Conservation (phyloP, 257 asterid genomes). For the Cynanchum wilfordii region DNA sequence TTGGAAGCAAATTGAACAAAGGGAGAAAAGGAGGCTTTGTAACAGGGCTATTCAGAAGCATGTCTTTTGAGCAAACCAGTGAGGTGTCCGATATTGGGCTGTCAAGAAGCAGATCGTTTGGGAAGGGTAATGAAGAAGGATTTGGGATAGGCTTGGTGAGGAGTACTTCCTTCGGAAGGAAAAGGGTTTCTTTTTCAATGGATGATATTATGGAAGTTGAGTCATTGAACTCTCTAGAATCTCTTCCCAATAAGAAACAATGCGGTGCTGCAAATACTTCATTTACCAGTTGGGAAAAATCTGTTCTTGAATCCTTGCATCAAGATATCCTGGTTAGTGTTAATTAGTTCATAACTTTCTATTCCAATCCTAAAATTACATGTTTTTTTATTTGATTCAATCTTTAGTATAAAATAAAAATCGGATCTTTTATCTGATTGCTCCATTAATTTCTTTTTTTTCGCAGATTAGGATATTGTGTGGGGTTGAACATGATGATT, state of each 20-base stretch:
- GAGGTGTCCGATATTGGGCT: conserved; percentile 40
- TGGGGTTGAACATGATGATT: conserved; percentile 83
- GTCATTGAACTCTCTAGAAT: neutral
- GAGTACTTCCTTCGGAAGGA: conserved; percentile 61
- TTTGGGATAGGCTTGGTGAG: conserved; percentile 22
- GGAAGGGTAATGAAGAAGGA: conserved; percentile 15
- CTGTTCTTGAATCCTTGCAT: conserved; percentile 18
- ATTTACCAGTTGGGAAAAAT: conserved; percentile 29
- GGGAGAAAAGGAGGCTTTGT: neutral
- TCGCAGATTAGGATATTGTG: conserved; percentile 60
- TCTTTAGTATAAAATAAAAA: neutral
- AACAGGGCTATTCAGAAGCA: neutral
- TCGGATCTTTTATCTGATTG: neutral
- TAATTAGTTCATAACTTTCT: neutral
- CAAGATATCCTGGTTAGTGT: conserved; percentile 24
- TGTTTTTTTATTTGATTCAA: neutral
- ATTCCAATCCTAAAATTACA: too few species aligned
- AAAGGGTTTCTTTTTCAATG: conserved; percentile 37
- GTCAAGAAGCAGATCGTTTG: conserved; percentile 49
- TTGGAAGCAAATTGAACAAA: conserved; percentile 17
- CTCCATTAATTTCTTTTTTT: neutral
- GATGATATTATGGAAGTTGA: conserved; percentile 26
- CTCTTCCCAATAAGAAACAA: conserved; percentile 36
- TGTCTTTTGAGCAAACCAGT: neutral
- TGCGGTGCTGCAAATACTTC: conserved; percentile 24